Evolutionary conservation across 441 rosid species (phyloP), one percentile per base, ranked within the genome.

Genomic region (Melastoma candidum): DNA sequence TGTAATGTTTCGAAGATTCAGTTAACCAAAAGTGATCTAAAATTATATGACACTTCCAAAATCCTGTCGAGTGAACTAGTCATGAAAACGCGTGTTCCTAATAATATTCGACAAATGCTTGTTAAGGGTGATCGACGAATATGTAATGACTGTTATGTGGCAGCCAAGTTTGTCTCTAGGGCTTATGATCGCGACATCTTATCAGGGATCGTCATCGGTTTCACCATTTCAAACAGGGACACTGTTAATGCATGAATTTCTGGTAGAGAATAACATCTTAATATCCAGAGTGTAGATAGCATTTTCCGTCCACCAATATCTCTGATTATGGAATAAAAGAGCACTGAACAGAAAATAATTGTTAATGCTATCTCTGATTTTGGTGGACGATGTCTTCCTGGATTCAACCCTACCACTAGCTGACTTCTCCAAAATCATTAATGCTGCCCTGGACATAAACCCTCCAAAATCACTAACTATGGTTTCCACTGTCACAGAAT

Each of bases 181-280:
- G 77, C 75, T 44, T 75, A 66, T 51, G 55, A 71, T 39, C 78
- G 77, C 0, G 80, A 76, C 67, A 74, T 78, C 49, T 78, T 36
- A 66, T 76, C 27, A 78, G 87, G 65, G 82, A 78, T 67, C 64
- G 74, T 8, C 75, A 75, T 47, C 73, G 72, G 32, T 81, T 78
- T 66, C 87, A 81, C 69, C 78, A 76, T 51, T 81, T 78, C 63
- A 73, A 67, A 58, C 68, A 76, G 49, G 83, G 84, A 25, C 56
- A 70, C n/a, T 81, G 84, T 57, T 76, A 82, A 2, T 81, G 87
- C 75, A 57, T 51, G 70, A 82, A 78, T 62, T 74, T 68, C 44
- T 81, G 87, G 77, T 72, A 73, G 67, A 12, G 45, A 24, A 65
- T 46, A 10, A 39, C 41, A 36, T 36, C 8, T 36, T 36, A 1